phyloP scores from a whole-genome alignment of 2,329 filamentous ascomycete species.

The Ophioceras dolichostomum region DNA sequence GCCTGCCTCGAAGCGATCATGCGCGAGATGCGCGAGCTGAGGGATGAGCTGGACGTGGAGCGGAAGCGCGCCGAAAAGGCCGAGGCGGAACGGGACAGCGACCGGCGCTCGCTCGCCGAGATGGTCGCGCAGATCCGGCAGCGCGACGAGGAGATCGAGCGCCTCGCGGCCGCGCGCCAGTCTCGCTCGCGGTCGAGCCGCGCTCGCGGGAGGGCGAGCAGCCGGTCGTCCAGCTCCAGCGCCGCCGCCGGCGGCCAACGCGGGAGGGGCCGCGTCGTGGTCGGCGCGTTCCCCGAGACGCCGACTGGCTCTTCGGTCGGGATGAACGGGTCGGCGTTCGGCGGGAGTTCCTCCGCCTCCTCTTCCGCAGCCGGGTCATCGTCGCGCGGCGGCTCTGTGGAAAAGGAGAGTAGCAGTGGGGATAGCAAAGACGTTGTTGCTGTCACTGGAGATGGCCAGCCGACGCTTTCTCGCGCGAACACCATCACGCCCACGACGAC shows the following conservation, averaged over 20 bases:
- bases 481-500: constrained; percentile 32
- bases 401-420: no score
- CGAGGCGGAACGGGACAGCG: constrained; percentile 62
- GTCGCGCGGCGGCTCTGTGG: no score
- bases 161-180: constrained; percentile 25
- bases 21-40: constrained; percentile 69
- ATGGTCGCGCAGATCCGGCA: constrained; percentile 75
- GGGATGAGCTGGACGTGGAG: constrained; percentile 67
- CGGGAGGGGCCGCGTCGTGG: neutral
- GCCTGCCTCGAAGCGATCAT: constrained; percentile 65
- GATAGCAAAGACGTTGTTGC: no score
- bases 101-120: constrained; percentile 66
- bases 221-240: neutral
- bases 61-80: constrained; percentile 67
- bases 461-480: constrained; percentile 33
- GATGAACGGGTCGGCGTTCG: neutral
- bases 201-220: constrained; percentile 11
- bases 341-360: constrained; percentile 2
- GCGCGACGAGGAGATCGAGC: constrained; percentile 44
- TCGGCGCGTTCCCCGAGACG: constrained; percentile 1
- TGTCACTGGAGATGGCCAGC: constrained; percentile 25
- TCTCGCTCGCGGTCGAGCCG: constrained; percentile 23
- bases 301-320: constrained; percentile 1
- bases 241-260: neutral
- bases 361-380: no score